These are phyloP conservation scores for Arabis alpina DNA, from an alignment of 345 rosid species.

Conservation along the genomic window DNA sequence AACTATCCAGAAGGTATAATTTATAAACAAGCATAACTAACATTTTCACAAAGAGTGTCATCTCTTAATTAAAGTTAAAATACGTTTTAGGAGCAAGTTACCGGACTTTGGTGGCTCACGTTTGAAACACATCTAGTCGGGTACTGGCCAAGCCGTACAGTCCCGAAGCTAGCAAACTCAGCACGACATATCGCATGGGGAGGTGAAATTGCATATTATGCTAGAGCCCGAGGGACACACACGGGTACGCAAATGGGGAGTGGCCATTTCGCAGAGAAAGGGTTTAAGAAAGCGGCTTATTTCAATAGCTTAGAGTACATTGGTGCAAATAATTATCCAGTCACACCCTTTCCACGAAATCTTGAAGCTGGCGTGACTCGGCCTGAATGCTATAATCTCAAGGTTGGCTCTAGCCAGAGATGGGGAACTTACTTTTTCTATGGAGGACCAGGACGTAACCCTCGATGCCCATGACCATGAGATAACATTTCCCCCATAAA, in stretches of 20 bases:
- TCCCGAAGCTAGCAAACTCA: constrained; percentile 46
- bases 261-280: constrained; percentile 58
- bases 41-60: constrained; percentile 16
- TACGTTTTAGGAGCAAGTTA: constrained; percentile 51
- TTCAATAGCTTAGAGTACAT: constrained; percentile 50
- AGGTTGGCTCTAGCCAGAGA: constrained; percentile 33
- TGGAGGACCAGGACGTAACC: constrained; percentile 67
- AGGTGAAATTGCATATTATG: constrained; percentile 59
- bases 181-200: constrained; percentile 60
- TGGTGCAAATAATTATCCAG: not conserved
- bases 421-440: constrained; percentile 64
- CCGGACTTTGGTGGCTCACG: constrained; percentile 68
- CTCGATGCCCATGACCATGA: constrained; percentile 25
- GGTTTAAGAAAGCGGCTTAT: constrained; percentile 57
- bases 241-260: constrained; percentile 69
- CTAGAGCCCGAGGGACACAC: constrained; percentile 45
- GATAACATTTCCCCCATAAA: no score
- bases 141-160: constrained; percentile 57
- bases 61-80: not conserved
- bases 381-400: constrained; percentile 32
- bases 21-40: not conserved
- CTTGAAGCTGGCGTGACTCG: constrained; percentile 30
- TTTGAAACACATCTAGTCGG: constrained; percentile 50
- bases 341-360: constrained; percentile 40
- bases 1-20: constrained; percentile 31